Evolutionary conservation across 176 grass and related monocot genomes (phyloP), one percentile per base, ranked within the genome.

Genomic region (Ampelocalamus luodianensis): DNA sequence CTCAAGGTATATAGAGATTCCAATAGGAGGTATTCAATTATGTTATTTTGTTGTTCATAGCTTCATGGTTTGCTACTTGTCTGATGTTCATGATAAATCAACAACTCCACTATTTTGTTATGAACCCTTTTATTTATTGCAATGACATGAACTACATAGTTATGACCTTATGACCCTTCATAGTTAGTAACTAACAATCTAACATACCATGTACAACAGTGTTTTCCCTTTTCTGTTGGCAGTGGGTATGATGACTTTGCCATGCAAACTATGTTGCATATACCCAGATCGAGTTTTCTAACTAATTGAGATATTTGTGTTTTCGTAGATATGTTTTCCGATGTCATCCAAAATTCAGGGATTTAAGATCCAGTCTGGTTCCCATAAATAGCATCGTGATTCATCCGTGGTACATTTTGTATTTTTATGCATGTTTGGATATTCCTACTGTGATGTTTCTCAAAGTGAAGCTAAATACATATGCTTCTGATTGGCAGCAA

Each of bases 341-440:
- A 26, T 93, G 90, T 36, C 83, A 95, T 85, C 90, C 93, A 89
- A 93, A 86, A 56, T 95, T 85, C 66, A n/a, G 65, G 89, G 72
- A 87, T 18, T 88, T 86, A 91, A 90, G 68, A 50, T 88, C 40
- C 11, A 73, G 24, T 88, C n/a, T n/a, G 37, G 90, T 93, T 84
- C 24, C 88, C 23, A 58, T 93, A 82, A 95, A 93, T 86, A 87
- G 87, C 56, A 85, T 95, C 12, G 42, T 70, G 51, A 39, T 89
- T 76, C 79, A 93, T 75, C 93, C 93, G 15, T 36, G 71, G 93
- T 95, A 95, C 38, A 79, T 65, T 74, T 79, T 82, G 17, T 81
- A 68, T 80, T 14, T 56, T n/a, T n/a, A 48, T 29, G 53, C 45
- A 36, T 80, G 46, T 48, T 48, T 48, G 10, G 38, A 48, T 48